Conservation (phyloP, 192 early-diverging fungal genomes). For the Coemansia sp. region DNA sequence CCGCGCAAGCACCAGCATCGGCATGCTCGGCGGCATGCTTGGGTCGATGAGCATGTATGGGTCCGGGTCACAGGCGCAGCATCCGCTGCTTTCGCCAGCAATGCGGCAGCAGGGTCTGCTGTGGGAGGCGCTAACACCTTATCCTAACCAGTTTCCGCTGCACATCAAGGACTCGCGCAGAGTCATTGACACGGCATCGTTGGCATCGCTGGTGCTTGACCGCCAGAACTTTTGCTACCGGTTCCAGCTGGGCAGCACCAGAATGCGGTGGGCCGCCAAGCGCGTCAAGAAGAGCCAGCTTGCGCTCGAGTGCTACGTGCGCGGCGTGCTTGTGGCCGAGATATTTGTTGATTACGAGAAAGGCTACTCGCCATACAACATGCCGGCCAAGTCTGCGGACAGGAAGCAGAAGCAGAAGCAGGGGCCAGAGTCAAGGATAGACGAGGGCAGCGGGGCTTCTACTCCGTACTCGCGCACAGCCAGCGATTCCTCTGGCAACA, state of each 20-base stretch:
- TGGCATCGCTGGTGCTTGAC: slow-evolving; percentile 51
- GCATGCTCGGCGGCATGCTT: slow-evolving; percentile 19
- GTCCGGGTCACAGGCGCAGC: neutral
- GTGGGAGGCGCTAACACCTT: slow-evolving; percentile 54
- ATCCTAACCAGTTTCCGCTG: slow-evolving; percentile 52
- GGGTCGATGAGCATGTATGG: slow-evolving; percentile 20
- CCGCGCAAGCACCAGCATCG: slow-evolving; percentile 35
- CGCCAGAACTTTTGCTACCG: slow-evolving; percentile 54
- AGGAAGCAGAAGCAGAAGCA: slow-evolving; percentile 4
- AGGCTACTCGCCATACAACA: slow-evolving; percentile 48
- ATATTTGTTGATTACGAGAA: slow-evolving; percentile 53
- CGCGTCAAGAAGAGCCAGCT: slow-evolving; percentile 45
- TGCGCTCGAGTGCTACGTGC: slow-evolving; percentile 44
- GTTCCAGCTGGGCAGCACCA: slow-evolving; percentile 46
- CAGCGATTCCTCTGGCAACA: neutral
- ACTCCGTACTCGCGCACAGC: slow-evolving; percentile 19
- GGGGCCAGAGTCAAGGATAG: slow-evolving; percentile 6
- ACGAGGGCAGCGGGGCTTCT: slow-evolving; percentile 19
- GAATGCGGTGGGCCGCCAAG: slow-evolving; percentile 48
- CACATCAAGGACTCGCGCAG: slow-evolving; percentile 51
- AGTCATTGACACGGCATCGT: slow-evolving; percentile 40
- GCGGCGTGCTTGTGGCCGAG: slow-evolving; percentile 42
- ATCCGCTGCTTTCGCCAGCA: neutral
- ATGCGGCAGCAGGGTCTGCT: slow-evolving; percentile 20
- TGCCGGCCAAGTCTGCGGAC: neutral